phyloP scores from a whole-genome alignment of 2,329 filamentous ascomycete genomes.

The Colletotrichum costaricense region DNA sequence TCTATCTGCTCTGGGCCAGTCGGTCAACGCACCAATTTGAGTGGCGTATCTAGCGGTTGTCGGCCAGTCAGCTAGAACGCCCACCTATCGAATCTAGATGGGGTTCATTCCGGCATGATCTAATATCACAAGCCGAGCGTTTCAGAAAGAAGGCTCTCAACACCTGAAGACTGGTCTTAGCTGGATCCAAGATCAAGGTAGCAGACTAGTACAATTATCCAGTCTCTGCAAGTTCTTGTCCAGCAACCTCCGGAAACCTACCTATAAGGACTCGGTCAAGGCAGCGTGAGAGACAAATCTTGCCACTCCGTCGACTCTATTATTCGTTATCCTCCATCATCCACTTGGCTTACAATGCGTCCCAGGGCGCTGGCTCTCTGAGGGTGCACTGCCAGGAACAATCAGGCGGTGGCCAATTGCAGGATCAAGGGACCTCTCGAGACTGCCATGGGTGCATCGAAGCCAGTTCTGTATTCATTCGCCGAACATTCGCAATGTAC shows the following conservation, averaged over 20 bases:
- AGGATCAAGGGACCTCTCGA: background rate
- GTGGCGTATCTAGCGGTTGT: background rate
- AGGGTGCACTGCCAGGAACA: background rate
- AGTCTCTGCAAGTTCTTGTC: background rate
- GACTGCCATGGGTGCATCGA: background rate
- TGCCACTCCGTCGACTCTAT: background rate
- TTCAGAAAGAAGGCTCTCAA: background rate
- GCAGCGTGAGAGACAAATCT: background rate
- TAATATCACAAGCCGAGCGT: background rate
- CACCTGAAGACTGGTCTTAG: background rate
- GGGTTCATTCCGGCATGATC: background rate
- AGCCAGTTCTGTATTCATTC: background rate
- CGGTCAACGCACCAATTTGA: background rate
- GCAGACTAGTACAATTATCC: background rate
- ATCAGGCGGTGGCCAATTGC: background rate
- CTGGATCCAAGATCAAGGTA: background rate
- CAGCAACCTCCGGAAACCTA: background rate
- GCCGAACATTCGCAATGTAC: background rate
- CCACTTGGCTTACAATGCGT: background rate
- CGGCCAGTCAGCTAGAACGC: too few relatives aligned
- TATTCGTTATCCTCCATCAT: background rate
- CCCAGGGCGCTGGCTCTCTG: background rate
- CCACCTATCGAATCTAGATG: background rate
- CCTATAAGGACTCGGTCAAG: background rate
- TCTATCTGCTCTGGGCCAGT: too few relatives aligned